Evolutionary conservation across 306 rosid species (phyloP).

Genomic region (Luffa acutangula): DNA sequence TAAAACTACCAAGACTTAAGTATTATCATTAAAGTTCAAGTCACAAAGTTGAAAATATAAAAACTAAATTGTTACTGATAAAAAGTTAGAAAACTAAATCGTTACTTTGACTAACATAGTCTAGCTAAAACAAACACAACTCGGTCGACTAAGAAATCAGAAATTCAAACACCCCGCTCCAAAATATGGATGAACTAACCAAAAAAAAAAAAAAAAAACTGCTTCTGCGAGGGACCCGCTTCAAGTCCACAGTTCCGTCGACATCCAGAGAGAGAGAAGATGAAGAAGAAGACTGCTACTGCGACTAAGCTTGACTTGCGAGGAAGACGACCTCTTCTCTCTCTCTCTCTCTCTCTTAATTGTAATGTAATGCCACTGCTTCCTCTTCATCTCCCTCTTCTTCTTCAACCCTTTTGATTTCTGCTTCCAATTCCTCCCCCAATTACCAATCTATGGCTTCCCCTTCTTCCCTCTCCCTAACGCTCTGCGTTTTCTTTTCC

Average conservation of each 20-base stretch:
- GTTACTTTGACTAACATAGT: no score
- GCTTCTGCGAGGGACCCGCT: neutral
- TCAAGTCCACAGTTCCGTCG: neutral
- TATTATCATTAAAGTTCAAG: no score
- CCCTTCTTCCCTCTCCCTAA: neutral
- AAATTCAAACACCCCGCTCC: no score
- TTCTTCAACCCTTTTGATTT: neutral
- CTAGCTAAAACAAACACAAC: no score
- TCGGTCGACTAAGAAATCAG: no score
- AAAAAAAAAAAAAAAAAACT: no score
- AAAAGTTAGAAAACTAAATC: no score
- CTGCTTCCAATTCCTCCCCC: neutral
- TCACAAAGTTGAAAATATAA: no score
- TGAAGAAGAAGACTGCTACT: neutral
- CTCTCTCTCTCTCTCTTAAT: neutral
- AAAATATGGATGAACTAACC: no score
- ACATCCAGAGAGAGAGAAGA: neutral
- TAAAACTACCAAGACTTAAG: no score
- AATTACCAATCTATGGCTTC: neutral
- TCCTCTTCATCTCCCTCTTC: neutral
- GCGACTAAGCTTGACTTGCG: neutral
- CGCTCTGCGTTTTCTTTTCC: neutral
- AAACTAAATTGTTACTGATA: no score
- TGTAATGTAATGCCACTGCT: neutral
- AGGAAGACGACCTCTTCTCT: neutral